These are phyloP conservation scores for Daldinia eschscholtzii DNA, from an alignment of 2,329 filamentous ascomycete species.

Conservation along the genomic window DNA sequence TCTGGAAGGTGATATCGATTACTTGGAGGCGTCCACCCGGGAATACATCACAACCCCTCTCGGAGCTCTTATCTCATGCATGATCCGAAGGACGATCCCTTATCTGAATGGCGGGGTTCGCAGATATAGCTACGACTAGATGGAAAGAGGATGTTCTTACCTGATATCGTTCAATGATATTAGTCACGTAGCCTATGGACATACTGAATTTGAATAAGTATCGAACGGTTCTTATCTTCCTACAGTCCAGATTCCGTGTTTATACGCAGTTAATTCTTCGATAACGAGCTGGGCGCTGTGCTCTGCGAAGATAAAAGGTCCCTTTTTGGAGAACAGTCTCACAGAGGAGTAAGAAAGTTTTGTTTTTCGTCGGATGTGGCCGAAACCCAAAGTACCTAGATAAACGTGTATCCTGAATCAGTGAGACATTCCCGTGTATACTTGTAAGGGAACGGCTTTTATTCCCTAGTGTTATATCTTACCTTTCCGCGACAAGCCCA, in stretches of 20 bases:
- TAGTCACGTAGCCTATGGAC: not conserved
- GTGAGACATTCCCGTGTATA: not conserved
- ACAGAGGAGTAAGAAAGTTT: not conserved
- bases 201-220: not conserved
- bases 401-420: not conserved
- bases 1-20: constrained; percentile 11
- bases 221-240: constrained; percentile 4
- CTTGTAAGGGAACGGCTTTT: not conserved
- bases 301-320: not conserved
- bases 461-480: not conserved
- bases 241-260: not conserved
- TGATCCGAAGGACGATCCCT: constrained; percentile 19
- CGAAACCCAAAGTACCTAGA: not conserved
- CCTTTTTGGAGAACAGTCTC: not conserved
- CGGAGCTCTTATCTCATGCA: constrained; percentile 29
- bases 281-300: not conserved
- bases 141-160: constrained; percentile 1
- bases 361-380: not conserved
- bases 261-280: not conserved
- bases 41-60: constrained; percentile 9
- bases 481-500: not conserved
- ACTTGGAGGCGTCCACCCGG: not conserved
- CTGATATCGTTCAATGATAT: not conserved
- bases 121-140: constrained; percentile 4
- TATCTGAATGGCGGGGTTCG: constrained; percentile 34